Evolutionary conservation across 768 basidiomycete species (phyloP), one percentile per base, ranked within the genome.

Genomic region (Lentinula sp.): DNA sequence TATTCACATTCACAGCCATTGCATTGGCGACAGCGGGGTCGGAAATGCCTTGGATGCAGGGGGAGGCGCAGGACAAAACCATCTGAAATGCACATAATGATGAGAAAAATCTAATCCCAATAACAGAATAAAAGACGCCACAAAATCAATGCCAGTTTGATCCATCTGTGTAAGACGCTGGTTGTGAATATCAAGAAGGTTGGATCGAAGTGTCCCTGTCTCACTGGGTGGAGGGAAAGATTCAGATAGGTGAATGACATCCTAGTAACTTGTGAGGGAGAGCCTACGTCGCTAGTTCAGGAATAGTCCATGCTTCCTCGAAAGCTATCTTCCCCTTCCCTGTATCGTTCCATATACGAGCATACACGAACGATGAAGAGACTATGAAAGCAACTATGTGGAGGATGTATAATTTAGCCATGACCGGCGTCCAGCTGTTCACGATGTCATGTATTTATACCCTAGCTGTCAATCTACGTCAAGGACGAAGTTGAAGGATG

Each of bases 1-100:
- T 69, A 58, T 80, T 78, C 5, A 75, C 70, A 3, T 61, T 66
- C 10, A 71, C 62, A 2, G 78, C 77, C 66, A 75, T 65, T 21
- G 64, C 68, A 18, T 28, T 46, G 35, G 58, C 58, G 13, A 46
- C 45, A 18, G 40, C 48, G 16, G 58, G 58, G 37, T 59, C 58
- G 31, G 58, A 59, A 45, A 59, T 49, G 11, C 58, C 58, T 37
- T 59, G 58, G n/a, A 59, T 59, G 69, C 75, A 16, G 74, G 60
- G 60, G 11, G 37, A 43, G 37, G 60, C 60, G 43, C 60, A 61
- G 23, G 60, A 61, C 4, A 61, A 39, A 16, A 61, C 35, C 60
- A 61, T 61, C 60, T 61, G 49, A 28, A 31, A 40, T 3, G 8
- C 6, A 46, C n/a, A 43, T 32, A 10, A 43, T 15, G 5, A 21